A percentile compares a stretch with the other conserved stretches of the same genome.
Conservation (phyloP, 805 yeast species). For the Candida ovalis region DNA sequence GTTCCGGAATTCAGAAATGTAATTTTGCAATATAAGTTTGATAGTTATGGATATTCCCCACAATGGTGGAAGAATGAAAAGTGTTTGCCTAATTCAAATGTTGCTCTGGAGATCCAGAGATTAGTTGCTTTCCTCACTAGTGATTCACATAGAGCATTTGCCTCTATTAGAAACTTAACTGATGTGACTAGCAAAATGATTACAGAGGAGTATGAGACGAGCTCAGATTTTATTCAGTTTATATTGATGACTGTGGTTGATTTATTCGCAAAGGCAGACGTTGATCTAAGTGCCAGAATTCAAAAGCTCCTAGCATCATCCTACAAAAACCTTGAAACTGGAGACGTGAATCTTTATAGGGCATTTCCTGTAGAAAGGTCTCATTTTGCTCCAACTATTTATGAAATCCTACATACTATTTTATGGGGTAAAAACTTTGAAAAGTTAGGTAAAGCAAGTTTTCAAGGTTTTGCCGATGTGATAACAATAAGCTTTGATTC, state of each 20-base stretch:
- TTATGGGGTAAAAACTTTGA: constrained; percentile 31
- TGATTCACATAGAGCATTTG: constrained; percentile 34
- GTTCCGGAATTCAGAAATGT: constrained; percentile 32
- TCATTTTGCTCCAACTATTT: constrained; percentile 27
- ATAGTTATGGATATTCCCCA: constrained; percentile 33
- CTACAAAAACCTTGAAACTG: constrained; percentile 7
- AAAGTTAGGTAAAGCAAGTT: constrained; percentile 16
- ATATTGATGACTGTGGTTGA: constrained; percentile 17
- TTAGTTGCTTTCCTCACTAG: constrained; percentile 35
- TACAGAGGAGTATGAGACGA: constrained; percentile 27
- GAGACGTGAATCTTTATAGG: constrained; percentile 18
- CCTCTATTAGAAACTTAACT: constrained; percentile 33
- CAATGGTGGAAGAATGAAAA: constrained; percentile 38
- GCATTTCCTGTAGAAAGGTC: constrained; percentile 33
- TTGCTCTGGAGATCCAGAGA: constrained; percentile 37
- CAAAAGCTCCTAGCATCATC: constrained; percentile 16
- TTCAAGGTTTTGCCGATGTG: constrained; percentile 31
- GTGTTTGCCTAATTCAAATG: constrained; percentile 23
- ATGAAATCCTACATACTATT: constrained; percentile 30
- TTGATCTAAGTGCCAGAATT: constrained; percentile 11
- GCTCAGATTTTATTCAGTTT: constrained; percentile 27
- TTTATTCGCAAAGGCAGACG: constrained; percentile 15
- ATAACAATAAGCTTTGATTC: constrained; percentile 32
- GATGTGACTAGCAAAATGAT: constrained; percentile 27
- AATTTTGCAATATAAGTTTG: constrained; percentile 30